phyloP scores from a whole-genome alignment of 208 protist species.

The Crithidia bombi region DNA sequence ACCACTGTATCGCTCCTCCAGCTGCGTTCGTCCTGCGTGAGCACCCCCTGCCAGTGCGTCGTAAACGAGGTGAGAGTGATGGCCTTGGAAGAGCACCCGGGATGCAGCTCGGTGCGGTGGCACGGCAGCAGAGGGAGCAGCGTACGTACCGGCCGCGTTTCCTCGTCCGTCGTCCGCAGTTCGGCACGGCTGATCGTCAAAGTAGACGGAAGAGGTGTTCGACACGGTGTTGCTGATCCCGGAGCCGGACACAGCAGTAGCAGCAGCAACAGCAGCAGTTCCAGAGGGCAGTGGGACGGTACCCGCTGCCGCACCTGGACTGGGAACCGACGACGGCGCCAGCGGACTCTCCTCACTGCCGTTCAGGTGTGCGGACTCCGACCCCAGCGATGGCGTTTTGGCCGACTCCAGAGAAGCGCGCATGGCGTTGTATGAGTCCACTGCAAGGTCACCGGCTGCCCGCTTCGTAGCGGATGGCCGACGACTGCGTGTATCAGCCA shows the following conservation, averaged over 20 bases:
- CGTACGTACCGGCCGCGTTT: not conserved
- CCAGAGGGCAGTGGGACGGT: conserved; percentile 4
- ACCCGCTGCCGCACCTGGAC: not conserved
- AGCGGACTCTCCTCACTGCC: conserved; percentile 7
- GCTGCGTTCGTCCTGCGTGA: not conserved
- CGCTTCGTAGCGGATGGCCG: not conserved
- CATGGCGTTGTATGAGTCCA: not conserved
- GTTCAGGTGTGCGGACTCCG: not conserved
- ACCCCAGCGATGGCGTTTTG: not conserved
- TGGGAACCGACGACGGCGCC: not conserved
- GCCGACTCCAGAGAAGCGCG: not conserved
- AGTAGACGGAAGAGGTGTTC: conserved; percentile 33
- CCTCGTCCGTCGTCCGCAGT: not conserved
- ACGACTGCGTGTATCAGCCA: not conserved
- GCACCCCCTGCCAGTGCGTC: not conserved
- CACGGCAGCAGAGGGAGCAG: not conserved
- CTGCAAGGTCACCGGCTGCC: not conserved
- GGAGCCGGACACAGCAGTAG: not conserved
- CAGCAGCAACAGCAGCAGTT: not conserved
- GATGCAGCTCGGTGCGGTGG: not conserved
- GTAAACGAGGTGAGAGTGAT: not conserved
- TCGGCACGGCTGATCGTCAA: conserved; percentile 24
- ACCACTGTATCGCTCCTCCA: not conserved
- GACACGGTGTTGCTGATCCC: conserved; percentile 17
- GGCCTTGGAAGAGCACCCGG: conserved; percentile 3